Conservation (phyloP, 2,329 filamentous ascomycete genomes). For the Aspergillus puulaauensis region DNA sequence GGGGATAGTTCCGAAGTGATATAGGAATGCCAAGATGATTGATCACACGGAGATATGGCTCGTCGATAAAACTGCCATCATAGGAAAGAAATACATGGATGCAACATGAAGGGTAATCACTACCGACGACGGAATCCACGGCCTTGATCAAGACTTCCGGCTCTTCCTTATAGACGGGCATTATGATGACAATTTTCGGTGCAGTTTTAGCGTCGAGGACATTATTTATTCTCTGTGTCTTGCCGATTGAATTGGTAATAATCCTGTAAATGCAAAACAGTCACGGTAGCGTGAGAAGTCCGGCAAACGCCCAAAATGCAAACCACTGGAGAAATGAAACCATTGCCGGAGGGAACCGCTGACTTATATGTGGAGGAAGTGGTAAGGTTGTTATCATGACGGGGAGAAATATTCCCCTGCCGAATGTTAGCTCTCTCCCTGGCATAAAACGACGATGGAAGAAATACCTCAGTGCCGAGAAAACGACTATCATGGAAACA, state of each 20-base stretch:
- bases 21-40: conserved; percentile 79
- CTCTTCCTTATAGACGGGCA: conserved; percentile 95
- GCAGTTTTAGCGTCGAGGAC: conserved; percentile 81
- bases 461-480: conserved; percentile 70
- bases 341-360: conserved; percentile 69
- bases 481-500: conserved; percentile 70
- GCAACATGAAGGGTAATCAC: conserved; percentile 88
- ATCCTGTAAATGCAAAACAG: conserved; percentile 90
- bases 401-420: conserved; percentile 78
- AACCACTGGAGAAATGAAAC: conserved; percentile 84
- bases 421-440: neutral
- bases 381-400: conserved; percentile 94
- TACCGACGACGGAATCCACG: conserved; percentile 86
- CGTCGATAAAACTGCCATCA: conserved; percentile 85
- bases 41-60: conserved; percentile 83
- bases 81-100: conserved; percentile 95
- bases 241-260: conserved; percentile 80
- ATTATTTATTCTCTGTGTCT: conserved; percentile 77
- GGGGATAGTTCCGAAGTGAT: conserved; percentile 70
- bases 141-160: conserved; percentile 81
- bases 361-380: conserved; percentile 69
- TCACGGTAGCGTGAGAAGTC: conserved; percentile 84
- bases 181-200: conserved; percentile 91
- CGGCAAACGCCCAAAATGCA: conserved; percentile 89
- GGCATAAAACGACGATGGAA: neutral